Conservation (phyloP, 768 basidiomycete species). For the Mrakia gelida region DNA sequence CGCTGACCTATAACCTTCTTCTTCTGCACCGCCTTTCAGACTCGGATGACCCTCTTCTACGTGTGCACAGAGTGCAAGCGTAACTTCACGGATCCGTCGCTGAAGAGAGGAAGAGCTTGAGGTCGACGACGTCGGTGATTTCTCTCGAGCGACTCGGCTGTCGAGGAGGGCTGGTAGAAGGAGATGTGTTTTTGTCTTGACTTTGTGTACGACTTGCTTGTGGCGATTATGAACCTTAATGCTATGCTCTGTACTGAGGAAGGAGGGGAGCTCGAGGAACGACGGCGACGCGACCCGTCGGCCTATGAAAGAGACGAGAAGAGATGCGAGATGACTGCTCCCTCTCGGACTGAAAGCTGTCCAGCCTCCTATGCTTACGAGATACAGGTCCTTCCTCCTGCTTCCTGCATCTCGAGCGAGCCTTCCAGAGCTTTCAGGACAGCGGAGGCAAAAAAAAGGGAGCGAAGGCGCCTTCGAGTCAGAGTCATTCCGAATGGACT, state of each 20-base stretch:
- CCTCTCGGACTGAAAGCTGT: too few relatives aligned
- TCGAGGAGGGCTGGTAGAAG: background rate
- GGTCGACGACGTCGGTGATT: background rate
- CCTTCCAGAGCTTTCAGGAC: too few relatives aligned
- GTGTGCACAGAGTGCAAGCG: slow-evolving; percentile 30
- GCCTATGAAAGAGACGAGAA: too few relatives aligned
- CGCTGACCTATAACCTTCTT: background rate
- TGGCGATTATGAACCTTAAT: background rate
- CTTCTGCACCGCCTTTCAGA: background rate
- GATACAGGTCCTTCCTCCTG: too few relatives aligned
- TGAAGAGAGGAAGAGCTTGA: slow-evolving; percentile 8
- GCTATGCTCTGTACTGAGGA: background rate
- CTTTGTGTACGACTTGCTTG: background rate
- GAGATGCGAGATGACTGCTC: too few relatives aligned
- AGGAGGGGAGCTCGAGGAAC: too few relatives aligned
- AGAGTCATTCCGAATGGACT: too few relatives aligned
- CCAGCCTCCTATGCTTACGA: too few relatives aligned
- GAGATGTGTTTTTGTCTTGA: background rate
- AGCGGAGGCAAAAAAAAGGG: too few relatives aligned
- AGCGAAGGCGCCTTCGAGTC: too few relatives aligned
- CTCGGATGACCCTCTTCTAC: slow-evolving; percentile 32
- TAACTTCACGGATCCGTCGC: slow-evolving; percentile 24
- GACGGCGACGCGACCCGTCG: background rate
- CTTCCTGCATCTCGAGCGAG: too few relatives aligned
- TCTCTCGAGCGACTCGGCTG: too few relatives aligned